These are phyloP conservation scores for Fimicolochytrium jonesii DNA, from an alignment of 192 early-diverging fungal species.

Conservation along the genomic window DNA sequence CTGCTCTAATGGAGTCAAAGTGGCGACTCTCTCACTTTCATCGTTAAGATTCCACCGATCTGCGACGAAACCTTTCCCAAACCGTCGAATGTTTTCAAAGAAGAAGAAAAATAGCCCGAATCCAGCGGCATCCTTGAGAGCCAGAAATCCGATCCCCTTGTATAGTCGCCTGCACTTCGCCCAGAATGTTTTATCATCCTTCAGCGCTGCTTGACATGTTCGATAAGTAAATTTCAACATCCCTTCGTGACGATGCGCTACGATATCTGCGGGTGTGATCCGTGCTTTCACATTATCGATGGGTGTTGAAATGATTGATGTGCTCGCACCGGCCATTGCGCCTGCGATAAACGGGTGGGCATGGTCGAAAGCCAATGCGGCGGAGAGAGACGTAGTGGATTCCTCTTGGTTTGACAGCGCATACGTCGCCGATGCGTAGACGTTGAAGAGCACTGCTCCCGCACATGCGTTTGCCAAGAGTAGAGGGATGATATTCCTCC, in stretches of 20 bases:
- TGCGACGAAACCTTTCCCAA: conserved; percentile 33
- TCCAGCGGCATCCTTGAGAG: conserved; percentile 30
- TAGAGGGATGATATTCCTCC: conserved; percentile 41
- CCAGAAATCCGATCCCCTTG: conserved; percentile 27
- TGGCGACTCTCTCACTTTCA: conserved; percentile 2
- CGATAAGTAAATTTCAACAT: conserved; percentile 18
- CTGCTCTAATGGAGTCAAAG: background rate
- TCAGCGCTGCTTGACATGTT: conserved; percentile 15
- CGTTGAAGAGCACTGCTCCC: conserved; percentile 54
- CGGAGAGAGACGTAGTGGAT: conserved; percentile 6
- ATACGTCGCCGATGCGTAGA: conserved; percentile 26
- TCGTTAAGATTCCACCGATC: conserved; percentile 14
- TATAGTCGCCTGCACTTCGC: conserved; percentile 28
- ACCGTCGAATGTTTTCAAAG: conserved; percentile 37
- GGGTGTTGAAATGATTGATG: conserved; percentile 44
- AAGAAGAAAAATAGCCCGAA: conserved; percentile 52
- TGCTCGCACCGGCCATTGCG: conserved; percentile 36
- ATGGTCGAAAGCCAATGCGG: conserved; percentile 18
- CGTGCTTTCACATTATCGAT: conserved; percentile 39
- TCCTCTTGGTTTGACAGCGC: background rate
- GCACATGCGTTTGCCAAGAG: conserved; percentile 41
- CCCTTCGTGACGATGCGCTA: conserved; percentile 32
- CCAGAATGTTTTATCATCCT: conserved; percentile 8
- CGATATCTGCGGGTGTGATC: conserved; percentile 23
- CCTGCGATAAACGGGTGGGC: conserved; percentile 42